Evolutionary conservation across 345 rosid genomes (phyloP), one percentile per base, ranked within the genome.

Genomic region (Anastatica hierochuntica): DNA sequence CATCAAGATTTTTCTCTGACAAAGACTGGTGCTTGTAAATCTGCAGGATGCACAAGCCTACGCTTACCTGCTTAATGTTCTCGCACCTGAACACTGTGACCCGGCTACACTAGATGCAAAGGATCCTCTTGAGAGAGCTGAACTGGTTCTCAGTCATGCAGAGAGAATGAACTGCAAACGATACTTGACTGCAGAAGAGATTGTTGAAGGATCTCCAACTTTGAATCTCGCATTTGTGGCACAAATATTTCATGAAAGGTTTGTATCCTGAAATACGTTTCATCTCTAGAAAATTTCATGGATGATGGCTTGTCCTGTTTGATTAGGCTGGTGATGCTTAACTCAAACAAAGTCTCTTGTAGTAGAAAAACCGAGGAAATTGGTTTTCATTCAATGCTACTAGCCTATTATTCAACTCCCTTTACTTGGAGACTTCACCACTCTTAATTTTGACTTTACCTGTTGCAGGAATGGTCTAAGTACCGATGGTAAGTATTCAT

Each of bases 21-120:
- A 37, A 52, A 13, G 13, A 5, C 14, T 53, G 15, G 14, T 54
- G 58, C 42, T 71, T 20, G 34, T 30, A 38, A 26, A 20, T 40
- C n/a, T 76, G 75, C 75, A 90, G 96, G 92, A 86, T 68, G 98
- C 75, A 65, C 79, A 72, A 77, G 98, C 96, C 10, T 90, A 84
- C 53, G 72, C 89, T 8, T 90, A 80, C 78, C 67, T 90, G 46
- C 92, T 86, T 42, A 86, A 87, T 72, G 92, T 87, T 68, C 95
- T 84, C 47, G 87, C 98, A 19, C 92, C 89, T 11, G 96, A 90
- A 63, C 77, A 77, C 64, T 82, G 92, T 62, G 82, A 49, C 60
- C 94, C 92, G n/a, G 69, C 69, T 38, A 84, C 95, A 26, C 63
- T 86, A 49, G 90, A 82, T 71, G 45, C 68, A 47, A 84, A 76